phyloP scores from a whole-genome alignment of 2,329 filamentous ascomycete genomes.

The Botrytis elliptica region DNA sequence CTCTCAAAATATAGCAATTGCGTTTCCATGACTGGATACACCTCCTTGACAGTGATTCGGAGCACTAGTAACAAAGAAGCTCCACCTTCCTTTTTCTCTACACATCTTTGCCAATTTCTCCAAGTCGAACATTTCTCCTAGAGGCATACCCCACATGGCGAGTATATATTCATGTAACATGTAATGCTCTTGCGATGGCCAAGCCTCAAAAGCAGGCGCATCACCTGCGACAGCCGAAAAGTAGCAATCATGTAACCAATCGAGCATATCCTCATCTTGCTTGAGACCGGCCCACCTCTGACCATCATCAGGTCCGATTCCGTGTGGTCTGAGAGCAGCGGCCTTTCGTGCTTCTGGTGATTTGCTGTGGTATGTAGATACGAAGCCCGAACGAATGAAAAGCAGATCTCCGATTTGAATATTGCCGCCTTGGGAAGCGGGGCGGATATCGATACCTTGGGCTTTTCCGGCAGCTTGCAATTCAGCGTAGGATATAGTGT shows the following conservation, averaged over 20 bases:
- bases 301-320: constrained; percentile 40
- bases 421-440: constrained; percentile 46
- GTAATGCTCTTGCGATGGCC: constrained; percentile 34
- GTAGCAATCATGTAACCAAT: constrained; percentile 44
- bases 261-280: constrained; percentile 46
- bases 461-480: constrained; percentile 34
- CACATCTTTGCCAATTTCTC: constrained; percentile 38
- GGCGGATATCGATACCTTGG: constrained; percentile 38
- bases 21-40: constrained; percentile 50
- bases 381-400: constrained; percentile 51
- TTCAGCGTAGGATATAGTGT: constrained; percentile 34
- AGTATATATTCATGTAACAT: constrained; percentile 39
- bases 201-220: constrained; percentile 45
- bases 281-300: constrained; percentile 49
- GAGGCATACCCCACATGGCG: constrained; percentile 39
- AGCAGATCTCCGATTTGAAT: constrained; percentile 54
- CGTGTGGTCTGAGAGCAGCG: constrained; percentile 42
- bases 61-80: constrained; percentile 38
- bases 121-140: constrained; percentile 40
- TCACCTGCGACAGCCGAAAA: constrained; percentile 48
- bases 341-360: constrained; percentile 41
- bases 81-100: constrained; percentile 36
- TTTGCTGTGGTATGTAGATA: constrained; percentile 41
- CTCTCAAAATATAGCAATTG: constrained; percentile 44
- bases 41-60: constrained; percentile 48